A percentile compares a stretch with the other conserved stretches of the same genome.
Conservation (phyloP, 2,329 filamentous ascomycete species). For the Aspergillus fumigatiaffinis region DNA sequence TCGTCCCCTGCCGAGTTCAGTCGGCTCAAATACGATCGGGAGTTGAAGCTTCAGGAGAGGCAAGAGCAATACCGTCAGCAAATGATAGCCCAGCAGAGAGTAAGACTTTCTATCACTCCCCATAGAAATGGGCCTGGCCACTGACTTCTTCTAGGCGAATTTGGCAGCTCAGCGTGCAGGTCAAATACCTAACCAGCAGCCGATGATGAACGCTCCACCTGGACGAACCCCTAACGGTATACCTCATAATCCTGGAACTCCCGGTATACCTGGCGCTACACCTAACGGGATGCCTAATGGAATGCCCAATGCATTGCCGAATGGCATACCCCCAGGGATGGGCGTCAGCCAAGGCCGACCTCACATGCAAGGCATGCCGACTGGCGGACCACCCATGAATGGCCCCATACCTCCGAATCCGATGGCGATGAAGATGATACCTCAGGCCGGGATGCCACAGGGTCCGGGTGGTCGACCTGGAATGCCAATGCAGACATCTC, state of each 20-base stretch:
- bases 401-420: conserved; percentile 50
- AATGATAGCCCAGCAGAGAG: conserved; percentile 54
- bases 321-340: conserved; percentile 40
- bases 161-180: conserved; percentile 42
- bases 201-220: conserved; percentile 29
- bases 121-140: conserved; percentile 5
- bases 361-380: conserved; percentile 41
- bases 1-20: conserved; percentile 90
- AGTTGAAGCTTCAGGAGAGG: conserved; percentile 61
- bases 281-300: conserved; percentile 46
- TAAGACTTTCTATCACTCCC: conserved; percentile 24
- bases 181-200: conserved; percentile 40
- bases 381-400: conserved; percentile 42
- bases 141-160: conserved; percentile 30
- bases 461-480: conserved; percentile 34
- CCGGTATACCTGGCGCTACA: conserved; percentile 35
- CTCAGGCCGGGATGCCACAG: conserved; percentile 57
- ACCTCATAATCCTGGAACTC: conserved; percentile 30
- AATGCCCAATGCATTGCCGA: conserved; percentile 40
- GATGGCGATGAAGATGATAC: conserved; percentile 55
- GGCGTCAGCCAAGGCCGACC: conserved; percentile 36
- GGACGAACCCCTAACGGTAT: conserved; percentile 40
- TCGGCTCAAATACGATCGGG: conserved; percentile 79
- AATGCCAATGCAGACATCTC: conserved; percentile 53
- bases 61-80: conserved; percentile 61